Conservation (phyloP, 768 basidiomycete species). For the Kwoniella shandongensis region DNA sequence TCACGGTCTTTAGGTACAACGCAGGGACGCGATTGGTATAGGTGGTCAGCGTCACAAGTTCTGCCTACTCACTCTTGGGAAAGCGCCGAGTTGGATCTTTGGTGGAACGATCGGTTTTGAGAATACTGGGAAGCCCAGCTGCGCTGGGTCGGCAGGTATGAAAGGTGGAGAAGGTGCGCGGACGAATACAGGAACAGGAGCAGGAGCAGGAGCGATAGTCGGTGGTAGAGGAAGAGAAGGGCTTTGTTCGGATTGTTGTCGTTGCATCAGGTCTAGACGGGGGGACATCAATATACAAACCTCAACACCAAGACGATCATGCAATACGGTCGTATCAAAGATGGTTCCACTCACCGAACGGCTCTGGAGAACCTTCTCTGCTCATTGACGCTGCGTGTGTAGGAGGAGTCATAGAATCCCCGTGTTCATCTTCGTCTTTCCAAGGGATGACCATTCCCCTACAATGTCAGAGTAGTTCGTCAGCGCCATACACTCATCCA, state of each 20-base stretch:
- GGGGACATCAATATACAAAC: background rate
- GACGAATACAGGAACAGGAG: background rate
- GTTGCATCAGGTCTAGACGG: conserved; percentile 5
- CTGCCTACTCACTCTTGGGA: conserved; percentile 34
- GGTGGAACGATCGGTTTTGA: conserved; percentile 40
- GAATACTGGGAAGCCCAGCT: conserved; percentile 39
- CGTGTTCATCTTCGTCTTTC: conserved; percentile 16
- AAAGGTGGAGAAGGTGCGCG: conserved; percentile 31
- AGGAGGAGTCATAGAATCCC: conserved; percentile 1
- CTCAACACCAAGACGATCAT: background rate
- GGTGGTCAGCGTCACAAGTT: no score
- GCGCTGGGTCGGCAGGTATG: conserved; percentile 31
- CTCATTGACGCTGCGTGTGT: conserved; percentile 19
- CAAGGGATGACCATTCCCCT: conserved; percentile 29
- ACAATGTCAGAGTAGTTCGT: background rate
- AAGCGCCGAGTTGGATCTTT: conserved; percentile 32
- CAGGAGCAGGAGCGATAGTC: background rate
- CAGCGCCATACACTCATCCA: background rate
- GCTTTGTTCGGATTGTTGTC: background rate
- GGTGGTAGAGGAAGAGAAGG: background rate
- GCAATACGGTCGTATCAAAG: background rate
- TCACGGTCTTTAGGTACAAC: no score
- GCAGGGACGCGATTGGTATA: no score
- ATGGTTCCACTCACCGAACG: conserved; percentile 24
- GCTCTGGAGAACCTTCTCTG: conserved; percentile 32